A percentile compares a stretch with the other conserved stretches of the same genome.
Conservation (phyloP, 768 basidiomycete genomes). For the Psilocybe subaeruginosa region DNA sequence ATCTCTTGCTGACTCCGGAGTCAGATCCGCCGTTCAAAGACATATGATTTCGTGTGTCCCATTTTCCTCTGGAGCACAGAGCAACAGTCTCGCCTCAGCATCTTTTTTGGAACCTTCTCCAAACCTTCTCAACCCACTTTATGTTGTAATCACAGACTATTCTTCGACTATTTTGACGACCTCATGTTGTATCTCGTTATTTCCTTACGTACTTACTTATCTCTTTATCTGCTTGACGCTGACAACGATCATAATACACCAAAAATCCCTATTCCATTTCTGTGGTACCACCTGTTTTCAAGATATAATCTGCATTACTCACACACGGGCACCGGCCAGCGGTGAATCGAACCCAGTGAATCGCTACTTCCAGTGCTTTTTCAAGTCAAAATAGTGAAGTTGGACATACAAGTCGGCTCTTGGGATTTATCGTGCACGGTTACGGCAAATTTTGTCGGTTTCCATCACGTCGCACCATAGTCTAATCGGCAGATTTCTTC, state of each 20-base stretch:
- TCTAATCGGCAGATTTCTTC: slow-evolving; percentile 2
- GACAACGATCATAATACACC: not conserved
- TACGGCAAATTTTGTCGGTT: slow-evolving; percentile 7
- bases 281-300: not conserved
- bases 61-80: no score
- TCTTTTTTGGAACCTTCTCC: slow-evolving; percentile 4
- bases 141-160: not conserved
- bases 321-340: no score
- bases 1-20: not conserved
- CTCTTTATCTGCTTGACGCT: slow-evolving; percentile 5
- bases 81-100: not conserved
- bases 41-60: no score
- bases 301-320: no score
- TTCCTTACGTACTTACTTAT: slow-evolving; percentile 2
- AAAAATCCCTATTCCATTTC: not conserved
- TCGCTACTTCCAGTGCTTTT: no score
- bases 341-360: no score
- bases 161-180: slow-evolving; percentile 5
- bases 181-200: slow-evolving; percentile 5
- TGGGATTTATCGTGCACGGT: not conserved
- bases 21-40: not conserved
- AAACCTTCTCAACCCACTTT: not conserved
- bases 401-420: no score
- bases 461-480: slow-evolving; percentile 14
- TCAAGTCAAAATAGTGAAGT: no score